These are phyloP conservation scores for Lipomyces anomalus DNA, from an alignment of 805 yeast genomes.

Conservation along the genomic window DNA sequence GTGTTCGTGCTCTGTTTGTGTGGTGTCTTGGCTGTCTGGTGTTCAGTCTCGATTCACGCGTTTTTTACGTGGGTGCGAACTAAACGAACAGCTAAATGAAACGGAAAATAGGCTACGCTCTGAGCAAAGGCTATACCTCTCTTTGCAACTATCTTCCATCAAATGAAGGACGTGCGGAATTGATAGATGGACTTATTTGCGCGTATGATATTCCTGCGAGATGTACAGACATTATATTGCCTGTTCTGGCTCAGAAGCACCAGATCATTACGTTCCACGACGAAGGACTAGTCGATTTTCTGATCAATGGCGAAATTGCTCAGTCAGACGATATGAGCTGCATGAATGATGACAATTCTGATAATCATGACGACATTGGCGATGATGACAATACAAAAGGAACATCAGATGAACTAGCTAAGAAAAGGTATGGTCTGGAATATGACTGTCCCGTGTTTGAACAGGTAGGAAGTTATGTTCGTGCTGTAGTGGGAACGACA, in stretches of 20 bases:
- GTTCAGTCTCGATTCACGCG: too few species aligned
- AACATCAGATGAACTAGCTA: background rate
- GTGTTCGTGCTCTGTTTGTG: too few species aligned
- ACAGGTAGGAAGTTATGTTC: constrained; percentile 45
- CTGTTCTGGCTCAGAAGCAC: constrained; percentile 30
- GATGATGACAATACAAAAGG: constrained; percentile 7
- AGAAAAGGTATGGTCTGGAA: constrained; percentile 41
- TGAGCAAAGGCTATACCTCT: constrained; percentile 19
- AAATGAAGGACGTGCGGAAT: constrained; percentile 46
- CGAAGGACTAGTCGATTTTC: constrained; percentile 34
- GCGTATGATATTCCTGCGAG: constrained; percentile 38
- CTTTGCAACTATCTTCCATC: constrained; percentile 46
- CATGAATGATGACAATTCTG: constrained; percentile 17
- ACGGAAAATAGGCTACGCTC: constrained; percentile 27
- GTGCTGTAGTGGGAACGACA: constrained; percentile 52
- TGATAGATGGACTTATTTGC: constrained; percentile 39
- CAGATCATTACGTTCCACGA: constrained; percentile 51
- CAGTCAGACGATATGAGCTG: too few species aligned
- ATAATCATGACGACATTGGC: constrained; percentile 7
- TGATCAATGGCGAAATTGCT: constrained; percentile 15
- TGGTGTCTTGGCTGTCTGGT: too few species aligned
- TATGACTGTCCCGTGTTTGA: constrained; percentile 66
- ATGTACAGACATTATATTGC: constrained; percentile 31
- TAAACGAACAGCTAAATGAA: background rate
- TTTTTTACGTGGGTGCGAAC: too few species aligned